Evolutionary conservation across 495 filamentous ascomycete genomes (phyloP).

Genomic region (Opeltia flavorubescens): DNA sequence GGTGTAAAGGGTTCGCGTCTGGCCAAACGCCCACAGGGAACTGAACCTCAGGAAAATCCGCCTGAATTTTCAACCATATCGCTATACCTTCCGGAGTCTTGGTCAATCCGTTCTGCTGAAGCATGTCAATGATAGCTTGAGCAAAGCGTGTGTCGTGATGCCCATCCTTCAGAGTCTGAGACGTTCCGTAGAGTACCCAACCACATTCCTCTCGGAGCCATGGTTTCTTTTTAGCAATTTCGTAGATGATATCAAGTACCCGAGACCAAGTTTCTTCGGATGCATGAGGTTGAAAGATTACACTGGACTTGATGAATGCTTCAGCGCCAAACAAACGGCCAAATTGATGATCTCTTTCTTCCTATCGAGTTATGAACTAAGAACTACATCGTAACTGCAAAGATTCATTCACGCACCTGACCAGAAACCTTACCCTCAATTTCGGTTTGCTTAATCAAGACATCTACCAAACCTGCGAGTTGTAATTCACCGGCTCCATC

Average conservation of each 20-base stretch:
- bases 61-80: slow-evolving; percentile 62
- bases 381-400: not conserved
- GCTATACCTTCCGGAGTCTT: slow-evolving; percentile 78
- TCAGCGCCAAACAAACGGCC: slow-evolving; percentile 78
- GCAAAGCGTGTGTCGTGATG: slow-evolving; percentile 31
- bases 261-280: slow-evolving; percentile 42
- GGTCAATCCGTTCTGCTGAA: slow-evolving; percentile 48
- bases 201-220: slow-evolving; percentile 86
- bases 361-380: slow-evolving; percentile 29
- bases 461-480: slow-evolving; percentile 36
- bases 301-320: slow-evolving; percentile 65
- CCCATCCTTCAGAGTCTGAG: slow-evolving; percentile 28
- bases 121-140: slow-evolving; percentile 43
- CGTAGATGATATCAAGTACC: slow-evolving; percentile 38
- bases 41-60: slow-evolving; percentile 46
- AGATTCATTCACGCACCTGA: slow-evolving; percentile 28
- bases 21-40: slow-evolving; percentile 63
- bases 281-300: slow-evolving; percentile 43
- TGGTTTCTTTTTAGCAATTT: slow-evolving; percentile 49
- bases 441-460: slow-evolving; percentile 57
- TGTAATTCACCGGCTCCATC: not conserved
- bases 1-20: slow-evolving; percentile 52
- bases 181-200: slow-evolving; percentile 43
- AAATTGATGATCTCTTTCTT: slow-evolving; percentile 72
- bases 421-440: slow-evolving; percentile 49